Evolutionary conservation across 352 stramenopile genomes (phyloP), one percentile per base, ranked within the genome.

Genomic region (Phytophthora megakarya): DNA sequence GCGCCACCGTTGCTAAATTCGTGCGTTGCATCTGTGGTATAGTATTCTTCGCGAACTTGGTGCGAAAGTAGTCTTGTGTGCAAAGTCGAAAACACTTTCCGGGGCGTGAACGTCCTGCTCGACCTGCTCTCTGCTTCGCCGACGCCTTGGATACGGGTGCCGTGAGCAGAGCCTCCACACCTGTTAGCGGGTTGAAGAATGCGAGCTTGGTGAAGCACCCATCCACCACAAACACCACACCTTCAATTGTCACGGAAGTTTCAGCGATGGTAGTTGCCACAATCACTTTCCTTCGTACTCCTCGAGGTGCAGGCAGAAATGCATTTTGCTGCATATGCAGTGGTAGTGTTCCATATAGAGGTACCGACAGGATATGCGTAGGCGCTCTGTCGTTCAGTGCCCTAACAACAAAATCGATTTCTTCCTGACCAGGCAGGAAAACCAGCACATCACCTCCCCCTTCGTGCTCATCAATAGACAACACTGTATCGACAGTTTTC

Each of bases 231-330:
- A 92, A 94, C 10, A 90, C 78, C 8, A 98, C 95, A 43, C 98
- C 97, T 22, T 97, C 92, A 61, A 99, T 99, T 2, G 98, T 99
- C 52, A 99, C 95, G 0, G 93, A 99, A 15, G 95, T 98, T 75
- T 98, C 92, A 15, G 93, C 93, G 56, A 98, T 98, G 22, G 95
- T 98, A 18, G 93, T 98, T 5, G 89, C 81, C 9, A 95, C 79
- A 51, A 95, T 92, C 23, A 96, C 75, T 60, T 97, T 97, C 30
- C 90, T 80, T 25, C 70, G 70, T 32, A 90, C 55, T 13, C 78
- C 66, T 26, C 76, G 72, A n/a, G 86, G 88, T 3, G 81, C 56
- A 5, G 81, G 77, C 9, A 97, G 66, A 38, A 99, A 98, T n/a
- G 92, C 92, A 37, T 85, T 80, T 44, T 97, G 84, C 65, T 99